Base-by-base conservation (phyloP, 176 grass and related monocot genomes). In the Olyra latifolia region DNA sequence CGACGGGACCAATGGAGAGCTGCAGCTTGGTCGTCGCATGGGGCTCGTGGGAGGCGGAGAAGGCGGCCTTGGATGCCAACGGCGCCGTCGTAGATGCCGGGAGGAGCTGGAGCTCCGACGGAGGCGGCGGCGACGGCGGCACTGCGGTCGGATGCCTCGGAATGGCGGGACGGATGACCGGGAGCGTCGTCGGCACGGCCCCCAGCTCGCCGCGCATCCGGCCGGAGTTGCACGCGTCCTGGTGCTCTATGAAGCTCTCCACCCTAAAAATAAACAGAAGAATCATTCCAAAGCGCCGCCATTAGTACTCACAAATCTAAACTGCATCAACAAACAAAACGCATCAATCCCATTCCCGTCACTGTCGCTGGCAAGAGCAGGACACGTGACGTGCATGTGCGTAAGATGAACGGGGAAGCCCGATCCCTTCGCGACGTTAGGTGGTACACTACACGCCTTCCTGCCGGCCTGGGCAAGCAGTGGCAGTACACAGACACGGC, bases 171-270 rank as follows among this genome's bases (percentile, higher is more conserved):
- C 83, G 65, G 72, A 87, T 24, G 74, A n/a, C 25, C 43, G 82
- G 85, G 17, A 82, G 90, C 28, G 55, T 50, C 4, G 78, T 4
- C 62, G 72, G 63, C 59, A 82, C 76, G 17, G 40, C n/a, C 20
- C 19, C 22, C 76, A 58, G 56, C 56, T 92, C 87, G 10, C 69
- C 66, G 20, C 82, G 87, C 54, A 86, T 80, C 78, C 89, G 89
- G 62, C 82, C 63, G 76, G 94, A 84, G 86, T 82, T 91, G 92
- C 95, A 98, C 22, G 90, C 85, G 64, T 98, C 95, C 81, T 98
- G 95, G 78, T 98, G 95, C 88, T 98, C 95, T 53, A 98, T 98
- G 81, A 98, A 98, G 83, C 92, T 93, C 77, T 98, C 95, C 72
- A 98, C 95, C 66, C 95, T 98, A 65, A 39, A 4, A 28, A 19